These are phyloP conservation scores for Pleurotus djamor DNA, from an alignment of 768 basidiomycete genomes.

Conservation along the genomic window DNA sequence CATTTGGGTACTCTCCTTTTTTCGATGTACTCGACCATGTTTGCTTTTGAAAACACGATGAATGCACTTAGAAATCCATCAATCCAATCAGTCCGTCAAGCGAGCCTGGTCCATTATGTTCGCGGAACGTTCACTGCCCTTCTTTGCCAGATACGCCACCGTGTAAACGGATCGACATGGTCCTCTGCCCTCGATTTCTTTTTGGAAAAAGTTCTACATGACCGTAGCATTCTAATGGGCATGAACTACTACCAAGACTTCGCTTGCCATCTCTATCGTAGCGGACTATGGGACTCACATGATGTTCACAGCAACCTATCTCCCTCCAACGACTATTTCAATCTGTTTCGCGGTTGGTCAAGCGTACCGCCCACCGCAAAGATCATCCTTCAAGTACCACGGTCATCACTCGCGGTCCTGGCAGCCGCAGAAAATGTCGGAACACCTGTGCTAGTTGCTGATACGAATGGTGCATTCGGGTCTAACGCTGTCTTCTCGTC, in stretches of 20 bases:
- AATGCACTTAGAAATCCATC: conserved; percentile 7
- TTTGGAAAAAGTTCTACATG: conserved; percentile 15
- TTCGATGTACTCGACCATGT: conserved; percentile 34
- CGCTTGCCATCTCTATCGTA: conserved; percentile 30
- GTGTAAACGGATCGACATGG: conserved; percentile 21
- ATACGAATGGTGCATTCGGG: conserved; percentile 14
- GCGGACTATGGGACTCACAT: conserved; percentile 20
- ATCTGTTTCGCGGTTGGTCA: conserved; percentile 28
- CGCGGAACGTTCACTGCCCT: conserved; percentile 29
- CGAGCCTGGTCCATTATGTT: conserved; percentile 23
- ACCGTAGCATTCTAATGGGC: conserved; percentile 23
- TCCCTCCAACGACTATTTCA: background rate
- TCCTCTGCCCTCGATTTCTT: conserved; percentile 23
- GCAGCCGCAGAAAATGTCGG: conserved; percentile 16
- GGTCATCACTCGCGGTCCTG: conserved; percentile 21
- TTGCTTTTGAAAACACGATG: conserved; percentile 28
- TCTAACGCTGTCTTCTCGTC: conserved; percentile 22
- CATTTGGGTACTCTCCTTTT: conserved; percentile 34
- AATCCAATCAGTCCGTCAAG: conserved; percentile 5
- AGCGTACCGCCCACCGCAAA: conserved; percentile 34
- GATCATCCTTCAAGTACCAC: conserved; percentile 32
- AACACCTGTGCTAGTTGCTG: conserved; percentile 23
- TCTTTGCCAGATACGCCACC: conserved; percentile 20
- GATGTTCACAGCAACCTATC: background rate
- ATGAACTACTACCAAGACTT: conserved; percentile 35